Evolutionary conservation across 768 basidiomycete species (phyloP).

Genomic region (Mycena leptocephala): DNA sequence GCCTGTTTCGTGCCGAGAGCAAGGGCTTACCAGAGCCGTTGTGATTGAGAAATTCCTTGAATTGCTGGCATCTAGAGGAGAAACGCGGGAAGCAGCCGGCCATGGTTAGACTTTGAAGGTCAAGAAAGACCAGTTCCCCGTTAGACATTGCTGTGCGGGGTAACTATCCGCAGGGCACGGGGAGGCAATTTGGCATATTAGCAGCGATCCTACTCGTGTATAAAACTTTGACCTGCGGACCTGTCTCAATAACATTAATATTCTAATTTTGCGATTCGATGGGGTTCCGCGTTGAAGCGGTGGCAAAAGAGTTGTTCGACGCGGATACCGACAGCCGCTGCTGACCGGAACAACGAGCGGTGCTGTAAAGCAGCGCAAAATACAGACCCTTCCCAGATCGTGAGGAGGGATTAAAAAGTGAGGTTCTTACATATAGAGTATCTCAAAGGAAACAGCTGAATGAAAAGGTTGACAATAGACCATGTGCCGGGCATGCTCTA

Average conservation of each 20-base stretch:
- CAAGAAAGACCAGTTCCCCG: not conserved
- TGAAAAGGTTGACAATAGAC: not conserved
- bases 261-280: slow-evolving; percentile 11
- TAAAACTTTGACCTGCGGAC: slow-evolving; percentile 26
- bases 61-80: not conserved
- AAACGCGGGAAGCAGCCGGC: not conserved
- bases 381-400: too few species aligned
- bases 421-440: not conserved
- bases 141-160: not conserved
- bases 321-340: not conserved
- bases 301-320: not conserved
- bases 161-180: slow-evolving; percentile 10
- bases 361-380: too few species aligned
- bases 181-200: slow-evolving; percentile 25
- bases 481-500: not conserved
- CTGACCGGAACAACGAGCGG: too few species aligned
- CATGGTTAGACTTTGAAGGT: slow-evolving; percentile 2
- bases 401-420: not conserved
- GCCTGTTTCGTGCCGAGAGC: slow-evolving; percentile 2
- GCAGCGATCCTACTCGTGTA: slow-evolving; percentile 24
- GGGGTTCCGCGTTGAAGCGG: not conserved
- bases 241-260: slow-evolving; percentile 20
- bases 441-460: not conserved
- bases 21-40: not conserved
- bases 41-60: not conserved